Conservation (phyloP, 148 eudicot species). For the Salicornia ramosissima region DNA sequence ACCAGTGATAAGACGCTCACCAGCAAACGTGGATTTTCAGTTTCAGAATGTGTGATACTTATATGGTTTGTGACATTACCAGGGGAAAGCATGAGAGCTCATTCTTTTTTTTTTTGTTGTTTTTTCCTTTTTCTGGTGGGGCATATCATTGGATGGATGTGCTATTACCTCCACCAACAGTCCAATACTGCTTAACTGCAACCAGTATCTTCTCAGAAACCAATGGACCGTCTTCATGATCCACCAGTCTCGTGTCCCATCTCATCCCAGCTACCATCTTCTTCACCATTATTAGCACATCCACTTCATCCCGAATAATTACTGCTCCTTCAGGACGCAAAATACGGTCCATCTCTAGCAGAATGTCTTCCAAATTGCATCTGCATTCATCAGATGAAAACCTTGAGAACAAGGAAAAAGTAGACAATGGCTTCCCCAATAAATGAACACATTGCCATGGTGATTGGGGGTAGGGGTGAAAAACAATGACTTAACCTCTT, state of each 20-base stretch:
- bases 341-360: constrained; percentile 92
- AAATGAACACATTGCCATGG: background rate
- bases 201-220: constrained; percentile 71
- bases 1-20: background rate
- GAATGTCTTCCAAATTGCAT: constrained; percentile 78
- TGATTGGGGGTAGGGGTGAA: background rate
- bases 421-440: background rate
- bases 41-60: background rate
- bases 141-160: constrained; percentile 46
- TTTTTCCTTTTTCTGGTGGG: too few relatives aligned
- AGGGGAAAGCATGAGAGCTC: background rate
- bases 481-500: background rate
- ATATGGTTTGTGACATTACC: background rate
- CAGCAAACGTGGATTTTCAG: background rate
- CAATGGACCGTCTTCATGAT: constrained; percentile 93
- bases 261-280: constrained; percentile 68
- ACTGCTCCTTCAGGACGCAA: constrained; percentile 94
- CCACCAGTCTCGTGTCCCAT: constrained; percentile 71
- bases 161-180: constrained; percentile 51
- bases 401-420: constrained; percentile 1
- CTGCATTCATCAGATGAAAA: constrained; percentile 28
- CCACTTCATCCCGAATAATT: constrained; percentile 80
- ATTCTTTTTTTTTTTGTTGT: background rate
- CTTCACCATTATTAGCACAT: constrained; percentile 74
- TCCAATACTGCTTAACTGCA: constrained; percentile 93